Evolutionary conservation across 768 basidiomycete genomes (phyloP).

Genomic region (Mycena epipterygia): DNA sequence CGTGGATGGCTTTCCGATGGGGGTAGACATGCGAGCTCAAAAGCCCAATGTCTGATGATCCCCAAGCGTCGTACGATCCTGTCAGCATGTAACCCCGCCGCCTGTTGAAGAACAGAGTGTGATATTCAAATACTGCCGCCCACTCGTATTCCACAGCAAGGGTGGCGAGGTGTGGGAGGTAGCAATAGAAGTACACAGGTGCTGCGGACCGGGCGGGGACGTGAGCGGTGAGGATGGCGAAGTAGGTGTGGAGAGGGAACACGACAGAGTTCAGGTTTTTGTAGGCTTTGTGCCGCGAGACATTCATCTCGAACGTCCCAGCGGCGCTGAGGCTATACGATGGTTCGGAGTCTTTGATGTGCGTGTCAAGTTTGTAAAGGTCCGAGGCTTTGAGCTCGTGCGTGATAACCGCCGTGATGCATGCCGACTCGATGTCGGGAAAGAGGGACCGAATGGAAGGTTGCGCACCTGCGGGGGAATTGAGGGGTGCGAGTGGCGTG

Average conservation of each 20-base stretch:
- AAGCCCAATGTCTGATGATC: not conserved
- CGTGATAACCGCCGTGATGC: conserved; percentile 26
- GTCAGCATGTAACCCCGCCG: not conserved
- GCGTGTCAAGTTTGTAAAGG: conserved; percentile 35
- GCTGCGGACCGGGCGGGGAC: not conserved
- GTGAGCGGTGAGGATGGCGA: conserved; percentile 7
- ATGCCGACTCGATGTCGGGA: conserved; percentile 37
- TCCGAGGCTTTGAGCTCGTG: conserved; percentile 36
- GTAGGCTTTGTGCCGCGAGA: conserved; percentile 5
- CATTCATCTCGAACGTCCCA: not conserved
- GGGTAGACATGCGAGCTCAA: not conserved
- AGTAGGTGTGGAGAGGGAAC: conserved; percentile 6
- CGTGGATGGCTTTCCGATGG: not conserved
- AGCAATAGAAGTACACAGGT: conserved; percentile 10
- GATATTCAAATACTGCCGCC: conserved; percentile 7
- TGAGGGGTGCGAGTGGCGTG: too few species aligned
- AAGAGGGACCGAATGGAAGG: conserved; percentile 28
- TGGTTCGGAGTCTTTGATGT: not conserved
- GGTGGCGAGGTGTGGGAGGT: not conserved
- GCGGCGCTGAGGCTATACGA: not conserved
- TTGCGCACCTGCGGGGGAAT: conserved; percentile 20
- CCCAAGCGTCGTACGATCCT: conserved; percentile 3
- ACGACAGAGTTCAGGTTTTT: conserved; percentile 8
- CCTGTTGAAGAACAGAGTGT: conserved; percentile 18
- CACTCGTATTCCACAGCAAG: too few species aligned